Evolutionary conservation across 1,139 yeast species (phyloP), one percentile per base, ranked within the genome.

Genomic region (Candida smagusa): DNA sequence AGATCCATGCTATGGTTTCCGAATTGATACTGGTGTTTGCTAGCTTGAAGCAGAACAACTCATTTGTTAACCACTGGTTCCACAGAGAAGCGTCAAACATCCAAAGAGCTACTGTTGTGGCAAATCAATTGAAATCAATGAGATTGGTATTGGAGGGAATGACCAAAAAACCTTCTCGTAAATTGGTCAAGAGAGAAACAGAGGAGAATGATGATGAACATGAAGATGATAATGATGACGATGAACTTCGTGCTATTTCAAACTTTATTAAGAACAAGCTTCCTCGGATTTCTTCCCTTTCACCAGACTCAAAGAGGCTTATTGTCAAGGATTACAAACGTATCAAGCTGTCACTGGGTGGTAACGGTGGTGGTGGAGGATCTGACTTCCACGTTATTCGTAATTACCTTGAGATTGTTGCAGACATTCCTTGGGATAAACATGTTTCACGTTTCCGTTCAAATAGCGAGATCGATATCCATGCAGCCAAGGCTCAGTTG

Each of bases 351-450:
- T 73, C 85, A 59, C 35, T 41, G 12, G 77, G 84, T 2, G 78
- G 78, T 2, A 42, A 44, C 12, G 55, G 58, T 9, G 48, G 50
- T 16, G 49, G 52, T 9, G 56, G 58, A 4, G 82, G 82, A 40
- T 81, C 89, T 1, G 94, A 84, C 54, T 83, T 79, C 58, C 87
- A 84, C 54, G 88, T 84, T 2, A 69, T 84, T 39, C 61, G 88
- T 22, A 79, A 82, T 35, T 84, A 84, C 54, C 67, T 84, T 37
- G 94, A 84, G 49, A 77, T 84, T 35, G 74, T 84, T 7, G 66
- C 79, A 51, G 87, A 82, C 46, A 61, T 84, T 31, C 94, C 89
- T 31, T 77, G 86, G 85, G 65, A 70, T 44, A 51, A 59, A 27
- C 64, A 54, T 42, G 61, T 68, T 23, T 58, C 74, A 6, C 64